Base-by-base conservation (phyloP, 495 filamentous ascomycete species). In the Neurospora sp. region DNA sequence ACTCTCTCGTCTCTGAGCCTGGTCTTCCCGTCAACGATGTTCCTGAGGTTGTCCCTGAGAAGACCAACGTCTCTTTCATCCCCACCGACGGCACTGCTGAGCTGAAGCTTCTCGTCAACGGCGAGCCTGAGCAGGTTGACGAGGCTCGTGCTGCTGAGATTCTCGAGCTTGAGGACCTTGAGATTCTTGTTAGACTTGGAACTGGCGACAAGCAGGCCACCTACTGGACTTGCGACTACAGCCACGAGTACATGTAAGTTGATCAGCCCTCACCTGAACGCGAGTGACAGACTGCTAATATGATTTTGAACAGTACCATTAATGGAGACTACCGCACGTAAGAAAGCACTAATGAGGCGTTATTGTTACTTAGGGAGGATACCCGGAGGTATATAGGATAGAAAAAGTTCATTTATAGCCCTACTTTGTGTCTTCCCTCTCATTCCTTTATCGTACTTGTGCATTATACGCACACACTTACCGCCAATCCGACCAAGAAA, bases 191-290 rank as follows among this genome's bases (percentile, higher is more conserved):
- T 42, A 88, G 90, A 76, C 82, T 95, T n/a, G 90, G 90, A 40
- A 87, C 85, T 39, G 92, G 92, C 37, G 82, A 86, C 73, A 89
- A 94, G 79, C 90, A 94, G 81, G 93, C 92, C 11, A 89, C 90
- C 11, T 94, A 94, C 82, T 98, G 93, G 92, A 97, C 95, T 75
- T 98, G 96, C 81, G 96, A 98, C 84, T 96, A 97, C 82, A 97
- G 94, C 82, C 96, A 98, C 81, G 96, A 98, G 84, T 99, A 96
- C 85, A 93, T 91, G 81, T 83, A 69, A 80, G 80, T 76, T 44
- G 73, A n/a, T 0, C 71, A 16, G 20, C 54, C 70, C 16, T 38
- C 18, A 27, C 66, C 70, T 70, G 40, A 42, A n/a, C 27, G 69
- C 31, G 14, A 48, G 54, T 23, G 54, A 39, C 46, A 74, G 35